Percentiles rank a stretch among this genome's conserved stretches.
phyloP scores from a whole-genome alignment of 768 basidiomycete species.

The Gloeostereum incarnatum region DNA sequence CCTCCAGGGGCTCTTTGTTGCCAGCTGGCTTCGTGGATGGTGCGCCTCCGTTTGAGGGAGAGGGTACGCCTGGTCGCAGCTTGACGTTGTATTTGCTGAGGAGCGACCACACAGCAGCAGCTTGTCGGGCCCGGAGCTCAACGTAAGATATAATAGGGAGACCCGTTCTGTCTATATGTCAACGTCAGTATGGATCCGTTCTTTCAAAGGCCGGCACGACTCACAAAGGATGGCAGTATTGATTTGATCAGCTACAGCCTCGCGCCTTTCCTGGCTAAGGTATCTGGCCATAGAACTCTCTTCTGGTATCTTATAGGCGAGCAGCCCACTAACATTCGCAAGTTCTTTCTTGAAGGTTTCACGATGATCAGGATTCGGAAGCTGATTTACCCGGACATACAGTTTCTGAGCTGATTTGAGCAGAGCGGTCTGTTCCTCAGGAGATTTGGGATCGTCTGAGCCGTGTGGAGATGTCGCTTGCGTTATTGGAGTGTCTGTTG shows the following conservation, averaged over 20 bases:
- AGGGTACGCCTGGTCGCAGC: constrained; percentile 33
- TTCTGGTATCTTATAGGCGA: constrained; percentile 81
- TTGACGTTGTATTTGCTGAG: constrained; percentile 42
- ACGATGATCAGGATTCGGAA: constrained; percentile 48
- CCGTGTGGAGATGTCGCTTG: constrained; percentile 7
- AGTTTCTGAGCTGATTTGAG: constrained; percentile 59
- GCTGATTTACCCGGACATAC: constrained; percentile 46
- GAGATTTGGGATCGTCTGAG: constrained; percentile 14
- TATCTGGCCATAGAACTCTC: constrained; percentile 69
- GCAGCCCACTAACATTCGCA: constrained; percentile 60
- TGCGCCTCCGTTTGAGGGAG: constrained; percentile 24
- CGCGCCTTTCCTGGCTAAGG: constrained; percentile 66
- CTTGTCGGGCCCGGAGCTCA: constrained; percentile 60
- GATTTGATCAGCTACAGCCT: constrained; percentile 81
- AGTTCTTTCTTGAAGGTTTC: constrained; percentile 62
- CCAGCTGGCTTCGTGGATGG: not conserved
- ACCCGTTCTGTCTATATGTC: constrained; percentile 36
- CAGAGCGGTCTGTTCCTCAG: constrained; percentile 38
- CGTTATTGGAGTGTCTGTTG: constrained; percentile 5
- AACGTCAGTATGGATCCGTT: not conserved
- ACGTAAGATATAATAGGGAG: constrained; percentile 47
- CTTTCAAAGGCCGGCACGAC: constrained; percentile 17
- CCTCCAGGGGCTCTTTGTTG: not conserved
- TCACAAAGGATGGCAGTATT: constrained; percentile 78
- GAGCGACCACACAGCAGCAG: constrained; percentile 47